Evolutionary conservation across 2,329 filamentous ascomycete species (phyloP).

Genomic region (Rhynchosporium agropyri): DNA sequence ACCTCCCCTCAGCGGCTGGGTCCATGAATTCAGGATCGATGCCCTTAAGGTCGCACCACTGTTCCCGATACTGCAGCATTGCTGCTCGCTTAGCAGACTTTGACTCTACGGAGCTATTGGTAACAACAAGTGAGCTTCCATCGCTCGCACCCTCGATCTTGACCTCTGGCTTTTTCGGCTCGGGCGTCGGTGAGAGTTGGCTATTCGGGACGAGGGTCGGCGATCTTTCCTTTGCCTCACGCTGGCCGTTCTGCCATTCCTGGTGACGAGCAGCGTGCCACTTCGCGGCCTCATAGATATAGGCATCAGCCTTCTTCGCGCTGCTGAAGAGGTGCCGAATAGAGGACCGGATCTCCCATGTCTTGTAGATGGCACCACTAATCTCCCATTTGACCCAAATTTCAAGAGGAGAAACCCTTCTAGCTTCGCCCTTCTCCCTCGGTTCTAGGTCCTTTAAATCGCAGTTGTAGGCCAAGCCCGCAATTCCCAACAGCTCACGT

Average conservation of each 20-base stretch:
- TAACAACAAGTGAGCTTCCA: neutral
- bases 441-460: conserved; percentile 2
- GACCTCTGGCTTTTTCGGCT: neutral
- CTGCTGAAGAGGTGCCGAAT: conserved; percentile 6
- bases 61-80: conserved; percentile 3
- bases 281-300: conserved; percentile 8
- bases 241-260: conserved; percentile 6
- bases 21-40: neutral
- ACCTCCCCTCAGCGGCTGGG: neutral
- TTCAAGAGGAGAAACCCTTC: conserved; percentile 9
- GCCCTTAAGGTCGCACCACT: neutral
- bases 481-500: conserved; percentile 2
- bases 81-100: neutral
- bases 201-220: neutral
- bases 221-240: conserved; percentile 1
- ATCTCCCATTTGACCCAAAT: conserved; percentile 8
- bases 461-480: conserved; percentile 10
- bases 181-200: neutral
- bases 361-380: conserved; percentile 1
- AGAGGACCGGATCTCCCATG: neutral
- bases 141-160: neutral
- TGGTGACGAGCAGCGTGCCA: neutral
- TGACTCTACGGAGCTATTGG: neutral
- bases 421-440: conserved; percentile 5
- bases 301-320: neutral